A percentile compares a stretch with the other conserved stretches of the same genome.
Evolutionary conservation across 768 basidiomycete species (phyloP).

Genomic region (Trametopsis cervina): DNA sequence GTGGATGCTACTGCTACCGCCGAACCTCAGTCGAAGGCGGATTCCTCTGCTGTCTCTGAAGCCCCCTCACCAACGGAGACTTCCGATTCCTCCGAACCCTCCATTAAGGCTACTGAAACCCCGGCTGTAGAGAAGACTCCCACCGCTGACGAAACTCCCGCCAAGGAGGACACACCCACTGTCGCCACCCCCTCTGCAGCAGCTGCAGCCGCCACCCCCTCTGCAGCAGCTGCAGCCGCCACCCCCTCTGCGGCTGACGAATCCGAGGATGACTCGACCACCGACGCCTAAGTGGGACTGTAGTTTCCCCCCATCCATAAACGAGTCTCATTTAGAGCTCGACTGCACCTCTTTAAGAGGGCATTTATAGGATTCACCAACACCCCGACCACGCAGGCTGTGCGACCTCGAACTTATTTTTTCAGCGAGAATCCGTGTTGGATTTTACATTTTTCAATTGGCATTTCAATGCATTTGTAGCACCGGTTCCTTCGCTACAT

Average conservation of each 20-base stretch:
- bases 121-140: conserved; percentile 46
- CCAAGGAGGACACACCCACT: conserved; percentile 45
- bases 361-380: no score
- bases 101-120: no score
- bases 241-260: conserved; percentile 48
- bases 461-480: no score
- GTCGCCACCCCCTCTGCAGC: conserved; percentile 36
- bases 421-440: neutral
- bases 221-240: conserved; percentile 16
- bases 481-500: neutral
- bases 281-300: conserved; percentile 40
- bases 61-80: conserved; percentile 11
- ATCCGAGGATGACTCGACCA: conserved; percentile 54
- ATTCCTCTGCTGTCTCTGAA: conserved; percentile 11
- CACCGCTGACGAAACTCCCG: conserved; percentile 48
- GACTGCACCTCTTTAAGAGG: no score
- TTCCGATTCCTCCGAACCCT: conserved; percentile 46
- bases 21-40: conserved; percentile 8
- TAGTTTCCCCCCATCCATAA: neutral
- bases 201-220: conserved; percentile 36
- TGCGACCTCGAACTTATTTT: neutral
- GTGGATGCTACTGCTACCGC: conserved; percentile 6
- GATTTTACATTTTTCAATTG: neutral
- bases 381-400: no score
- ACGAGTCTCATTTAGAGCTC: neutral